Percentiles rank a stretch among this genome's conserved stretches.
Evolutionary conservation across 345 rosid species (phyloP).

Genomic region (Angophora floribunda): DNA sequence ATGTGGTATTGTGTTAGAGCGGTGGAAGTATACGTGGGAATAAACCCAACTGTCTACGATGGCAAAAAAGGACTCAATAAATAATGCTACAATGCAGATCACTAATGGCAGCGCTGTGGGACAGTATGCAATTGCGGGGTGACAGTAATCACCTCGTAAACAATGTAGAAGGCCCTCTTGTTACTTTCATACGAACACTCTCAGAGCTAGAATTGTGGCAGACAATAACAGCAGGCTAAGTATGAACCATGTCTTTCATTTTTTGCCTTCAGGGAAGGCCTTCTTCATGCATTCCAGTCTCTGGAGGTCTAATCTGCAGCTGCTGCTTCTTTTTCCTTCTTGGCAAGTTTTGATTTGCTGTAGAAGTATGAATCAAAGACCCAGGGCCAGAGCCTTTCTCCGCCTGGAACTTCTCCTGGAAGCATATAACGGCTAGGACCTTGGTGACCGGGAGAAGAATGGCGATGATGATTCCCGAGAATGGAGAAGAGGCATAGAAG

Average conservation of each 20-base stretch:
- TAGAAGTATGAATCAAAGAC: conserved; percentile 59
- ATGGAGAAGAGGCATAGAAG: conserved; percentile 44
- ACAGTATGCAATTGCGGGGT: neutral
- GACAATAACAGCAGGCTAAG: neutral
- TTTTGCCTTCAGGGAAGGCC: neutral
- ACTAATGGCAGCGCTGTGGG: neutral
- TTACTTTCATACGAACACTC: neutral
- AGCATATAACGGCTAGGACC: conserved; percentile 55
- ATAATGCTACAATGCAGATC: neutral
- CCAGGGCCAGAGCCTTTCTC: conserved; percentile 66
- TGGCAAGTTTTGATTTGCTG: conserved; percentile 36
- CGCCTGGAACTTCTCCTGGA: conserved; percentile 42
- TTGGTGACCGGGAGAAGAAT: conserved; percentile 44
- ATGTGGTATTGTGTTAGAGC: conserved; percentile 7
- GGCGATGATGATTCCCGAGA: conserved; percentile 37
- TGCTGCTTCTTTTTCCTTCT: neutral
- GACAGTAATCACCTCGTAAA: neutral
- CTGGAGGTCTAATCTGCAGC: neutral
- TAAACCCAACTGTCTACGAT: neutral
- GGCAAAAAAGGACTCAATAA: too few species aligned
- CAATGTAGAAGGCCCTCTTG: neutral
- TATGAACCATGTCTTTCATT: neutral
- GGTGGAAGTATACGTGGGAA: conserved; percentile 10
- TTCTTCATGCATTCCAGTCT: neutral
- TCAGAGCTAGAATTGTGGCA: neutral